Percentiles rank a stretch among this genome's conserved stretches.
Evolutionary conservation across 176 grass and related monocot genomes (phyloP).

Genomic region (Metroxylon sagu): DNA sequence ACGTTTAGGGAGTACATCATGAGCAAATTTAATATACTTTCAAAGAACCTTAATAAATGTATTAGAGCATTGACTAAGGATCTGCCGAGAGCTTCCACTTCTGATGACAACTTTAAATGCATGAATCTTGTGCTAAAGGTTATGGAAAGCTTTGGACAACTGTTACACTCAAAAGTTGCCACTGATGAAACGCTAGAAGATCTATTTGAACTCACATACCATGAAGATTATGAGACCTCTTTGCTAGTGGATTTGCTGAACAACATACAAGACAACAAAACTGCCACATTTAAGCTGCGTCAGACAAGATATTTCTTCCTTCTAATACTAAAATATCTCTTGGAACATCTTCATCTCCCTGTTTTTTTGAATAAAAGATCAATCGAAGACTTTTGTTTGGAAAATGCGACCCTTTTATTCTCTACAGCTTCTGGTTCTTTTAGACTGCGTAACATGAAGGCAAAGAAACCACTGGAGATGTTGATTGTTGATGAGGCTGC

Average conservation of each 20-base stretch:
- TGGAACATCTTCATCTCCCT: slow-evolving; percentile 20
- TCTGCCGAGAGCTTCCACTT: slow-evolving; percentile 42
- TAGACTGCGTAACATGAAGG: slow-evolving; percentile 30
- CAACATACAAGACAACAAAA: no score
- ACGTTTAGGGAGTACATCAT: slow-evolving; percentile 12
- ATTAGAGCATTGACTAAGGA: slow-evolving; percentile 45
- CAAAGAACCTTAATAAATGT: slow-evolving; percentile 23
- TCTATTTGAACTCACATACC: slow-evolving; percentile 26
- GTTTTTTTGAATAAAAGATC: slow-evolving; percentile 29
- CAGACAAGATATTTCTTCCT: no score
- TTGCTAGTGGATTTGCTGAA: background rate
- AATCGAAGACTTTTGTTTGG: slow-evolving; percentile 38
- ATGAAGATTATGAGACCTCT: slow-evolving; percentile 18
- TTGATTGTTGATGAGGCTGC: slow-evolving; percentile 77
- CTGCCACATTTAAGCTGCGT: no score
- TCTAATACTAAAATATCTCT: no score
- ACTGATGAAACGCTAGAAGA: slow-evolving; percentile 38
- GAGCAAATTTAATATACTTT: slow-evolving; percentile 4
- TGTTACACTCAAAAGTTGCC: slow-evolving; percentile 22
- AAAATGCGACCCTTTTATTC: slow-evolving; percentile 46
- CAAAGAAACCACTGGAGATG: slow-evolving; percentile 23
- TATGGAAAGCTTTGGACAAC: slow-evolving; percentile 36
- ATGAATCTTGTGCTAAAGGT: slow-evolving; percentile 39
- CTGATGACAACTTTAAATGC: slow-evolving; percentile 28
- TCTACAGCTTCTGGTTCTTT: slow-evolving; percentile 52